A percentile compares a stretch with the other conserved stretches of the same genome.
These are phyloP conservation scores for Pilasporangium apinafurcum DNA, from an alignment of 352 stramenopile species.

Conservation along the genomic window DNA sequence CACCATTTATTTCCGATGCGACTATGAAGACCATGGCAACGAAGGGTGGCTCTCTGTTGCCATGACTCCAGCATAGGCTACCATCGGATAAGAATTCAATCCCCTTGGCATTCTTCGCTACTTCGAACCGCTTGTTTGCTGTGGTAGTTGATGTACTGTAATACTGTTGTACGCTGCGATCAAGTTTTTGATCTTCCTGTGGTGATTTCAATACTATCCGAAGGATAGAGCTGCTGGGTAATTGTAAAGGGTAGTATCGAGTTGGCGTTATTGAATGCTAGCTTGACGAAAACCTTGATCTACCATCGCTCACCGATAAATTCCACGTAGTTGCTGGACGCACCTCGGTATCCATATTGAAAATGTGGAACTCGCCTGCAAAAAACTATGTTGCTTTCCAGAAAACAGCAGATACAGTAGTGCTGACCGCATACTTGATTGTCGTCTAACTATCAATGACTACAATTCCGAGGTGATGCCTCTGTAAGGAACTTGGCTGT, in stretches of 20 bases:
- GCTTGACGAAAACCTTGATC: slow-evolving; percentile 20
- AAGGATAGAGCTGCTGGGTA: slow-evolving; percentile 13
- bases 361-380: slow-evolving; percentile 4
- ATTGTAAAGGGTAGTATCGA: slow-evolving; percentile 42
- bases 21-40: no score
- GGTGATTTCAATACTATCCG: slow-evolving; percentile 18
- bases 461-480: slow-evolving; percentile 11
- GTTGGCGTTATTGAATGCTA: slow-evolving; percentile 26
- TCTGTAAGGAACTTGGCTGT: slow-evolving; percentile 3
- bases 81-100: no score
- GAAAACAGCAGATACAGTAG: slow-evolving; percentile 17
- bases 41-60: no score
- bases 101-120: no score
- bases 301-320: slow-evolving; percentile 18
- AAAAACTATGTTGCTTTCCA: slow-evolving; percentile 33
- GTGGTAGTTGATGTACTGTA: no score
- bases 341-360: not conserved
- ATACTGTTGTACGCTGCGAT: slow-evolving; percentile 13
- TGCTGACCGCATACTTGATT: slow-evolving; percentile 20
- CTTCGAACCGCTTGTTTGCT: no score
- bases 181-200: slow-evolving; percentile 15
- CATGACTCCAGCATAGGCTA: no score
- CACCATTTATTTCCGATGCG: no score
- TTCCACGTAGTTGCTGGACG: slow-evolving; percentile 4
- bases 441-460: slow-evolving; percentile 6